Conservation (phyloP, 805 yeast species). For the Candida corydali region DNA sequence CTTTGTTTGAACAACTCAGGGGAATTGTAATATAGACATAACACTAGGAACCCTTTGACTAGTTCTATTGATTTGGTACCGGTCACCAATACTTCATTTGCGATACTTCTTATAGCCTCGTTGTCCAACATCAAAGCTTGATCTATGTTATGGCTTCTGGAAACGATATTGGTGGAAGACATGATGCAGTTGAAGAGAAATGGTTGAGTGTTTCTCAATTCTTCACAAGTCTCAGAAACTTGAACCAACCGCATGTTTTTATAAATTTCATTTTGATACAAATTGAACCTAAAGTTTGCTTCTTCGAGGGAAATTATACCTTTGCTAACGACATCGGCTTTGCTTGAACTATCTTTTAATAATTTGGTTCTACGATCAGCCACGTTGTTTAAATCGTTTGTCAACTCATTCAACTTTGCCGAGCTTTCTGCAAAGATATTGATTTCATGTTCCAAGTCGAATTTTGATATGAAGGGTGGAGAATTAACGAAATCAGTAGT, state of each 20-base stretch:
- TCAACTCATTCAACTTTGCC: slow-evolving; percentile 35
- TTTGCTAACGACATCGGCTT: slow-evolving; percentile 48
- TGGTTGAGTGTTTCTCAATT: slow-evolving; percentile 51
- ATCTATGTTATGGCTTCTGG: slow-evolving; percentile 28
- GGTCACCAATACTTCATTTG: slow-evolving; percentile 58
- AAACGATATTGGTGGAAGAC: slow-evolving; percentile 51
- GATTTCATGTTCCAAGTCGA: slow-evolving; percentile 41
- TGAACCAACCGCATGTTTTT: slow-evolving; percentile 54
- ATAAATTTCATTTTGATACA: slow-evolving; percentile 47
- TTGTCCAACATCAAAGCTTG: slow-evolving; percentile 47
- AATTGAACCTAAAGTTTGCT: slow-evolving; percentile 49
- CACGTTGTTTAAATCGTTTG: slow-evolving; percentile 42
- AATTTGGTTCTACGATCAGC: slow-evolving; percentile 39
- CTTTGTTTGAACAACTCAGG: slow-evolving; percentile 80
- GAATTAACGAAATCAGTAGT: slow-evolving; percentile 9
- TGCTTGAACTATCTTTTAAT: slow-evolving; percentile 19
- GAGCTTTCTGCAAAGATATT: slow-evolving; percentile 30
- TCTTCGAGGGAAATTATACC: slow-evolving; percentile 59
- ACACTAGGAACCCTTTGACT: slow-evolving; percentile 54
- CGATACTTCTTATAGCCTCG: slow-evolving; percentile 46
- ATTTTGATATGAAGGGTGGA: slow-evolving; percentile 25
- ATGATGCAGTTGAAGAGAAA: slow-evolving; percentile 61
- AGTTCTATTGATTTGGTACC: slow-evolving; percentile 72
- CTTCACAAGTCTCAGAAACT: slow-evolving; percentile 42
- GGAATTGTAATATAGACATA: slow-evolving; percentile 77